Evolutionary conservation across 306 rosid species (phyloP).

Genomic region (Geum urbanum): DNA sequence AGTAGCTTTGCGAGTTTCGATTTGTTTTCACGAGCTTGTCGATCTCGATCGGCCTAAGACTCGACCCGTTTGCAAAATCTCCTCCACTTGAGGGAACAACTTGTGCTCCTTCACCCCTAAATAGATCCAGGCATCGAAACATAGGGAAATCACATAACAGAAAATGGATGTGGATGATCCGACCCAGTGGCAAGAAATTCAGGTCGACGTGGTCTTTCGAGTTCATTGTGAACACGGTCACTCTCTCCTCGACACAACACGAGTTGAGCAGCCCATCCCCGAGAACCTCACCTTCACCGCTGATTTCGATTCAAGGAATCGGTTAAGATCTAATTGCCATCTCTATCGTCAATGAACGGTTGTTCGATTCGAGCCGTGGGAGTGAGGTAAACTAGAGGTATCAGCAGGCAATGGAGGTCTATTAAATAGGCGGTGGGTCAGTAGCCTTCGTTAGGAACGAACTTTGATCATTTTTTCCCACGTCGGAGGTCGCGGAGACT

Average conservation of each 20-base stretch:
- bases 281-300: conserved; percentile 35
- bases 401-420: no score
- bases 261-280: conserved; percentile 71
- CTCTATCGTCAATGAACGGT: no score
- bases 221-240: conserved; percentile 82
- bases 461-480: no score
- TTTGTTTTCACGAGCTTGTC: conserved; percentile 83
- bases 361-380: no score
- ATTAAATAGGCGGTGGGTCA: no score
- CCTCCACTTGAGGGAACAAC: conserved; percentile 73
- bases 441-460: no score
- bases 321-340: conserved; percentile 45
- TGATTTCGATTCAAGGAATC: conserved; percentile 42
- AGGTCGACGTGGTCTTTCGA: conserved; percentile 64
- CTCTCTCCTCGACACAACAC: conserved; percentile 70
- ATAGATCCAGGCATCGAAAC: conserved; percentile 57
- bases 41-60: conserved; percentile 80
- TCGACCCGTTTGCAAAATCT: conserved; percentile 71
- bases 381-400: no score
- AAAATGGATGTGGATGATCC: conserved; percentile 85
- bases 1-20: conserved; percentile 85
- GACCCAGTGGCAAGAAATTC: conserved; percentile 66
- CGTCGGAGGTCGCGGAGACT: no score
- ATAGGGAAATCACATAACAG: conserved; percentile 72
- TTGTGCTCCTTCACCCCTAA: conserved; percentile 84